phyloP scores from a whole-genome alignment of 305 asterid species.

The Fraxinus albicans region DNA sequence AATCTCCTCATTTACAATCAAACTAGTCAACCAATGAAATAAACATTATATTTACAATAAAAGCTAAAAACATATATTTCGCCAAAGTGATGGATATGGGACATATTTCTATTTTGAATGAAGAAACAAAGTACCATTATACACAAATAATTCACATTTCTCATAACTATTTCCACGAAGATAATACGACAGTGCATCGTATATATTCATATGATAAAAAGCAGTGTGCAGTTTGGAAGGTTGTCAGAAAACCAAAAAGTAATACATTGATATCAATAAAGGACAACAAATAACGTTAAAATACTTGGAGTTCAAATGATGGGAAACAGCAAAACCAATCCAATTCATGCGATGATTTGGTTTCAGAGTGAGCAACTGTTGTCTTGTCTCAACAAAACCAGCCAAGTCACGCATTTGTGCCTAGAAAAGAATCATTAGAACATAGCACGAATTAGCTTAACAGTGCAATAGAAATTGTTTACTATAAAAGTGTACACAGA shows the following conservation, averaged over 20 bases:
- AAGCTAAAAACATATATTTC: neutral
- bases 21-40: neutral
- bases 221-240: neutral
- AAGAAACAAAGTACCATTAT: neutral
- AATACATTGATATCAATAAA: neutral
- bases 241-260: neutral
- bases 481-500: neutral
- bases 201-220: neutral
- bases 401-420: slow-evolving; percentile 99
- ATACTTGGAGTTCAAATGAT: slow-evolving; percentile 85
- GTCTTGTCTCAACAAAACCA: slow-evolving; percentile 98
- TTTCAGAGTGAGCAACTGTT: slow-evolving; percentile 85
- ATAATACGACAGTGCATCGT: neutral
- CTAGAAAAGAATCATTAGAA: slow-evolving; percentile 41
- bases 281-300: neutral
- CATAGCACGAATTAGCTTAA: slow-evolving; percentile 21
- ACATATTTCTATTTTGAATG: neutral
- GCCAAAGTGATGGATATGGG: neutral
- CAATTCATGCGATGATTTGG: slow-evolving; percentile 99
- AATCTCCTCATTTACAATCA: neutral
- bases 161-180: neutral
- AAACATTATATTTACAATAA: neutral
- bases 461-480: neutral
- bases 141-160: neutral
- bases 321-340: slow-evolving; percentile 98